These are phyloP conservation scores for Zoysia japonica DNA, from an alignment of 176 grass and related monocot species.

Conservation along the genomic window DNA sequence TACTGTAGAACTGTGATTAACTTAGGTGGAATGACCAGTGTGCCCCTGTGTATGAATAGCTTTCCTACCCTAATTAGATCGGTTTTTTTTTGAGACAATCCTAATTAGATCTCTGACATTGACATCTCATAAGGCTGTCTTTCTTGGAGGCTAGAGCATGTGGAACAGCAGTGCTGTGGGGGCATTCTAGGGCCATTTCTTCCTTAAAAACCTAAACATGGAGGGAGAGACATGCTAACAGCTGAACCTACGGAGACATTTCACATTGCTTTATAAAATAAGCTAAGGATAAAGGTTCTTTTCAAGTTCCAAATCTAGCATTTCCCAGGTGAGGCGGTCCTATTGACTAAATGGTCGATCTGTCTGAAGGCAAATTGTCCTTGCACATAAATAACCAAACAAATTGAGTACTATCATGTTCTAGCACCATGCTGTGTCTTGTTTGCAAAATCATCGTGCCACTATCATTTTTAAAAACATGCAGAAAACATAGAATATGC, in stretches of 20 bases:
- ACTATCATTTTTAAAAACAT: not conserved
- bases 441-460: not conserved
- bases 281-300: slow-evolving; percentile 13
- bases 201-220: not conserved
- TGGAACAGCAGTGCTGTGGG: slow-evolving; percentile 18
- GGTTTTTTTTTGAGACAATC: not conserved
- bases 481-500: not conserved
- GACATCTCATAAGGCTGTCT: slow-evolving; percentile 42
- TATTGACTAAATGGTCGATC: not conserved
- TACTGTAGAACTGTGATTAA: not conserved
- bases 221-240: not conserved
- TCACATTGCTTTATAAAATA: slow-evolving; percentile 16
- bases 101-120: slow-evolving; percentile 52
- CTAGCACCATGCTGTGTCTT: slow-evolving; percentile 8
- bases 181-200: slow-evolving; percentile 20
- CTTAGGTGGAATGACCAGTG: not conserved
- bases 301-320: slow-evolving; percentile 6
- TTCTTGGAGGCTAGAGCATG: slow-evolving; percentile 42
- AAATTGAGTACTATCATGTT: not conserved
- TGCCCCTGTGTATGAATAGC: slow-evolving; percentile 2
- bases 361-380: not conserved
- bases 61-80: slow-evolving; percentile 39
- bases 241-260: slow-evolving; percentile 19
- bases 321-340: not conserved
- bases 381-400: not conserved